Base-by-base conservation (phyloP, 257 asterid genomes). In the Solanum habrochaites region DNA sequence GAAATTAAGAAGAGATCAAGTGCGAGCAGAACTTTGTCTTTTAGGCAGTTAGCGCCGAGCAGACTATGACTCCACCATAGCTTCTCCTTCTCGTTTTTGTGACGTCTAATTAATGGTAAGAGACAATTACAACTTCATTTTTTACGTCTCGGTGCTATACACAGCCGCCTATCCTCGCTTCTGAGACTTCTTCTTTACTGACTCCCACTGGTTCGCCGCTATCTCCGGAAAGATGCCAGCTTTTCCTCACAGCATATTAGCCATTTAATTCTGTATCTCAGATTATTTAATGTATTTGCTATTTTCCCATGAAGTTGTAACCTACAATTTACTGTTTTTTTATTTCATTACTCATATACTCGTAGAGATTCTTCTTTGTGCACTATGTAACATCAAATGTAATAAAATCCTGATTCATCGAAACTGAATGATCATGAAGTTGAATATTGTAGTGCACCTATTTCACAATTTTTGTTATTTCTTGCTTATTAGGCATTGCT, bases 1-100 rank as follows among this genome's bases (percentile, higher is more conserved):
- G 86, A 96, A 96, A 87, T 45, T 96, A 87, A 95, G 89, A 91
- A 93, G 99, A 88, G 97, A 93, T 73, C 92, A 89, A 69, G 85
- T 96, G 29, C 93, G 93, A 89, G 91, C 88, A 87, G 90, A 93
- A 85, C 89, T 94, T 29, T 91, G 85, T 94, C 94, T 49, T 89
- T 74, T 20, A 66, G 87, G 83, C 91, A 90, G 52, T 72, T 86
- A 66, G 64, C 86, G 21, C 75, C 93, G 87, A 95, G 97, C 93
- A 94, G 91, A 85, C 86, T 96, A n/a, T 95, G 90, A 89, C 86
- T 32, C 37, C 27, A 8, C 49, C 85, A 62, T 69, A 70, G 43
- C 43, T 29, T 31, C 18, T 18, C 45, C n/a, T n/a, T 81, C 18
- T 45, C 27, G 8, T 49, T 31, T 81, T 10, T 45, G n/a, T 78